Percentiles rank a stretch among this genome's conserved stretches.
phyloP scores from a whole-genome alignment of 257 asterid genomes.

The Fraxinus anomala region DNA sequence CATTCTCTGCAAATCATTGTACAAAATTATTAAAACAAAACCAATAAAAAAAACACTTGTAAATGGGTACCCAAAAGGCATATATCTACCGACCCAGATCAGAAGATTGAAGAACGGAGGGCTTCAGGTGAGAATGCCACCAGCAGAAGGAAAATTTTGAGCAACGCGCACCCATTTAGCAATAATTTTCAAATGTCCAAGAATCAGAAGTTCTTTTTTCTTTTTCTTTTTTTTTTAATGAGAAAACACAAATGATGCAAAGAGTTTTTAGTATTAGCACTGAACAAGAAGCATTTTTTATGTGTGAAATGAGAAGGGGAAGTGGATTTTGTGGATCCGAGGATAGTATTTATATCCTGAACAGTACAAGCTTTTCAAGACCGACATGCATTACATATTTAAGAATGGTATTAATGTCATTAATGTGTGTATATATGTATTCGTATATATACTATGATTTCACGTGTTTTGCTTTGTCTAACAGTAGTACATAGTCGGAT shows the following conservation, averaged over 20 bases:
- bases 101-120: slow-evolving; percentile 40
- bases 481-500: background rate
- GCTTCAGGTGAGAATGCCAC: slow-evolving; percentile 52
- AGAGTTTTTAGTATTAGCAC: no score
- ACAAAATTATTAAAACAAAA: background rate
- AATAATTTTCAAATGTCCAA: background rate
- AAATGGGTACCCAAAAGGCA: background rate
- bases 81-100: slow-evolving; percentile 34
- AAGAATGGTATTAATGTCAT: background rate
- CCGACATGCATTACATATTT: background rate
- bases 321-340: slow-evolving; percentile 19
- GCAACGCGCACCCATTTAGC: slow-evolving; percentile 52
- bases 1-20: slow-evolving; percentile 36
- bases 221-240: background rate
- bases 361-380: slow-evolving; percentile 2
- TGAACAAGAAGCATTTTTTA: no score
- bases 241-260: background rate
- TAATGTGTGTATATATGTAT: background rate
- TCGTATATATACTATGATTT: background rate
- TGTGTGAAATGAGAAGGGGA: slow-evolving; percentile 8
- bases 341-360: slow-evolving; percentile 10
- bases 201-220: background rate
- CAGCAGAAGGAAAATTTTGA: slow-evolving; percentile 49
- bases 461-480: slow-evolving; percentile 1
- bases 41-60: background rate